Evolutionary conservation across 2,329 filamentous ascomycete species (phyloP), one percentile per base, ranked within the genome.

Genomic region (Colletotrichum liaoningense): DNA sequence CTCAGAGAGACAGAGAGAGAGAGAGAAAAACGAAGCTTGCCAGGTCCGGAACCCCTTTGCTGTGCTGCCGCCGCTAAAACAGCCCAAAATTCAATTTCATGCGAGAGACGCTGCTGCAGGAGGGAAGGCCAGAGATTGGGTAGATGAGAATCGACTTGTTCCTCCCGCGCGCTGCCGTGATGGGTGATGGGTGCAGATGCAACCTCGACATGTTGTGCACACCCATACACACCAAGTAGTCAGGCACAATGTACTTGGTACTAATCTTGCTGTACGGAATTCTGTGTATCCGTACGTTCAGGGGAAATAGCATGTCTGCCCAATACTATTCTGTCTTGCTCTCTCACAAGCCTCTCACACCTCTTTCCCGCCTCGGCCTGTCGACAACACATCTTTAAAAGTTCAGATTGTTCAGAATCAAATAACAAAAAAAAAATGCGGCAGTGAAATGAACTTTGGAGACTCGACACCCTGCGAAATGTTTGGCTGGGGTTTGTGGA

Each of bases 81-180:
- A 57, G 60, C 59, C 38, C 54, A 54, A 38, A 68, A 69, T 57
- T 63, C 49, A 49, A 62, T 52, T 52, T 57, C n/a, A 63, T 33
- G 58, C 60, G 69, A 28, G 59, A 73, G 66, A 60, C 49, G 46
- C 66, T 73, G 66, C 54, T 65, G 55, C 66, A 63, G 55, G 28
- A 59, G 26, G 54, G 42, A 49, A 9, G 42, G 19, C 42, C 49
- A 63, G 33, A 72, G 63, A 62, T 72, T 63, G 46, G 68, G 59
- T 49, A 49, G 42, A 49, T 1, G 33, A 22, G 42, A 49, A 49
- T 49, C 42, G 19, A 49, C 16, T 22, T 49, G 19, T 49, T 49
- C 42, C 42, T 49, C 42, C 42, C 42, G 42, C 42, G 42, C 19
- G 42, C 42, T 49, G 42, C 42, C 42, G 42, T 49, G 42, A 49